Evolutionary conservation across 2,329 filamentous ascomycete species (phyloP).

Genomic region (Aspergillus tanneri): DNA sequence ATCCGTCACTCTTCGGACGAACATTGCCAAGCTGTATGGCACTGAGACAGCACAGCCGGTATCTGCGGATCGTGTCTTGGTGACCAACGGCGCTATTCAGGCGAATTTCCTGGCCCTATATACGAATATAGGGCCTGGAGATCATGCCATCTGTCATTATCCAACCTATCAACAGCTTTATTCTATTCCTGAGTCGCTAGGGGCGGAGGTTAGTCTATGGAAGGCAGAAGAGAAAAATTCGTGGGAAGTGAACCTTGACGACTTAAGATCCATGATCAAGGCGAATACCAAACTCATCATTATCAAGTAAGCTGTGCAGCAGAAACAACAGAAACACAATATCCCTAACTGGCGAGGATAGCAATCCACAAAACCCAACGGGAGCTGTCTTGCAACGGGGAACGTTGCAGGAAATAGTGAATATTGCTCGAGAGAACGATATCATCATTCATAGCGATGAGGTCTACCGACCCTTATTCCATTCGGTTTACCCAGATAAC

Average conservation of each 20-base stretch:
- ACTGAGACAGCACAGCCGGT: conserved; percentile 51
- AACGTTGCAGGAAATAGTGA: conserved; percentile 60
- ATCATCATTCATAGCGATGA: conserved; percentile 74
- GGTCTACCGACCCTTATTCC: conserved; percentile 78
- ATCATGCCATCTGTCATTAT: conserved; percentile 84
- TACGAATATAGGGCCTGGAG: conserved; percentile 66
- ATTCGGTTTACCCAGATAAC: conserved; percentile 52
- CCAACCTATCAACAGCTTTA: conserved; percentile 87
- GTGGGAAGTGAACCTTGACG: conserved; percentile 66
- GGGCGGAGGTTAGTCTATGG: conserved; percentile 77
- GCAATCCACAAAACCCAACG: conserved; percentile 78
- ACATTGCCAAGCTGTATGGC: conserved; percentile 43
- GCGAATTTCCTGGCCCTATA: conserved; percentile 84
- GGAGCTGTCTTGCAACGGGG: conserved; percentile 64
- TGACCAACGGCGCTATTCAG: conserved; percentile 76
- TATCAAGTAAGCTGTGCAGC: conserved; percentile 49
- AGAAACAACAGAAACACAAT: background rate
- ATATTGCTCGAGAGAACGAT: conserved; percentile 59
- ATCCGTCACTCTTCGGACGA: conserved; percentile 25
- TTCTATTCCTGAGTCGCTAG: conserved; percentile 68
- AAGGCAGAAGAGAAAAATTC: conserved; percentile 62
- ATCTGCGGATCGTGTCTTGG: conserved; percentile 64
- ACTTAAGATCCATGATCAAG: conserved; percentile 62
- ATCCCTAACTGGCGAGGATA: conserved; percentile 4
- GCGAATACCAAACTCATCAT: conserved; percentile 58